Base-by-base conservation (phyloP, 78 protist genomes). In the Dictyostelium purpureum region DNA sequence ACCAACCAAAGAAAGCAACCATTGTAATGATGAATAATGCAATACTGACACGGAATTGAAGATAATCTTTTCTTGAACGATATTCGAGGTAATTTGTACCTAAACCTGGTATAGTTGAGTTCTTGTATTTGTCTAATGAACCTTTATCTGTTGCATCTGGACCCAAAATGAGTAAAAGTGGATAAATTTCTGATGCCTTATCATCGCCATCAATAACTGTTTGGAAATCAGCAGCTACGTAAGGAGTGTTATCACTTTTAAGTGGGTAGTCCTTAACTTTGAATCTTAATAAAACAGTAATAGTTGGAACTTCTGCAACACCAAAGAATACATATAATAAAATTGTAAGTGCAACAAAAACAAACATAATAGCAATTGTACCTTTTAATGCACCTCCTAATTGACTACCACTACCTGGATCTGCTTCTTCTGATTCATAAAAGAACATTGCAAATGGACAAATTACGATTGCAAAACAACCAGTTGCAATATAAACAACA, bases 341-440 rank as follows among this genome's bases (percentile, higher is more conserved):
- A 9, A 37, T 43, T 1, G 81, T 63, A 5, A 82, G 7, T 21
- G 61, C 87, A 31, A n/a, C 69, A 74, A 71, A 79, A 12, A 92
- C 59, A 40, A 94, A 61, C 63, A 78, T 0, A 21, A 80, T 45
- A 37, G 56, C 52, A 24, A 93, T 2, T 14, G 96, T 85, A 38
- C 80, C 95, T 59, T 70, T 78, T 26, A 96, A 18, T 0, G 97
- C 97, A 2, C 73, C 75, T 21, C 57, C 71, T 4, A 87, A 38
- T 63, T 73, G 94, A 57, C 63, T 26, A 33, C 38, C 66, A 37
- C 37, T 26, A n/a, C 47, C 82, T 42, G 89, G 43, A 69, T 92
- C 95, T 11, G 96, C 96, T 67, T 97, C 98, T n/a, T 91, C 87
- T 14, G 97, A 90, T 73, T 97, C 98, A 51, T 97, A 97, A 69